Conservation (phyloP, 306 rosid species). For the Prunus mume region DNA sequence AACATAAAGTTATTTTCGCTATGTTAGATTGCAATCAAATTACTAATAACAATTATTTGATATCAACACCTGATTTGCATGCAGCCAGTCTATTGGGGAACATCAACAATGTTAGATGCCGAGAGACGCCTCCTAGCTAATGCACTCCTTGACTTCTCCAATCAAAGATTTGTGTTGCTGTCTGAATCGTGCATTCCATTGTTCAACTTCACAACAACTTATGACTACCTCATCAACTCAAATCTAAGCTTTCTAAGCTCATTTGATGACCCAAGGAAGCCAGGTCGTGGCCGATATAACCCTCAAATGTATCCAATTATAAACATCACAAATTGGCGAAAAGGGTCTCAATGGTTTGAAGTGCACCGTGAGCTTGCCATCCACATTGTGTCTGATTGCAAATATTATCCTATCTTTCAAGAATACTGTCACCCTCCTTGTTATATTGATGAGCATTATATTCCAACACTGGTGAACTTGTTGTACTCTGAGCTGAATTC, state of each 20-base stretch:
- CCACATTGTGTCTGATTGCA: slow-evolving; percentile 43
- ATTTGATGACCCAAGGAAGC: slow-evolving; percentile 41
- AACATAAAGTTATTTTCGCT: no score
- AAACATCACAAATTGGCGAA: slow-evolving; percentile 55
- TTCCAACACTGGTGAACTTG: slow-evolving; percentile 49
- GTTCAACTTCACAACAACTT: slow-evolving; percentile 50
- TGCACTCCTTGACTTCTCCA: slow-evolving; percentile 53
- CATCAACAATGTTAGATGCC: slow-evolving; percentile 54
- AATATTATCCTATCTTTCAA: slow-evolving; percentile 37
- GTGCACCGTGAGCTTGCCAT: slow-evolving; percentile 46
- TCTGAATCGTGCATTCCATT: slow-evolving; percentile 71
- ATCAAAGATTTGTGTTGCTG: slow-evolving; percentile 53
- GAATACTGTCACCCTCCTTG: slow-evolving; percentile 41
- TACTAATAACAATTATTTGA: neutral
- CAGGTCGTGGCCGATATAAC: slow-evolving; percentile 50
- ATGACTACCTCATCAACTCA: slow-evolving; percentile 43
- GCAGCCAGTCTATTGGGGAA: slow-evolving; percentile 44
- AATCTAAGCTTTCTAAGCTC: slow-evolving; percentile 32
- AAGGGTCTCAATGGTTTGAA: slow-evolving; percentile 75
- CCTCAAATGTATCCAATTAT: slow-evolving; percentile 42
- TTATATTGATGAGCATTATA: slow-evolving; percentile 59
- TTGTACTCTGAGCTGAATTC: slow-evolving; percentile 26
- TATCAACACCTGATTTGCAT: neutral
- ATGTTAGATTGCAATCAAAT: no score
- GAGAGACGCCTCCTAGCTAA: slow-evolving; percentile 60